Conservation (phyloP, 768 basidiomycete genomes). For the Auriscalpium vulgare region DNA sequence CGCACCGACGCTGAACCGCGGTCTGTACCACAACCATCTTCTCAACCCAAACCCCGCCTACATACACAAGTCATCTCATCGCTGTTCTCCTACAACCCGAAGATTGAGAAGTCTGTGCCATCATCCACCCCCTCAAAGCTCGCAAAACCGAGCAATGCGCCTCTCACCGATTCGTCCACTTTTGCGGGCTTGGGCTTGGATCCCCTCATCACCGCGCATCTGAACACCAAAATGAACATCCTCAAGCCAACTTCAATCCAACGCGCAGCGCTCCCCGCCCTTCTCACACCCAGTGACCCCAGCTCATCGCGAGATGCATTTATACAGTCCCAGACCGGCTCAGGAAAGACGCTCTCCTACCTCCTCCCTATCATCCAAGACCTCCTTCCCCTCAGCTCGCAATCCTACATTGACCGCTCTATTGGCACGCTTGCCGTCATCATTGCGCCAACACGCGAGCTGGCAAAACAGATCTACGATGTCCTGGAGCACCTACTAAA, state of each 20-base stretch:
- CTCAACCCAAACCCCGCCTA: conserved; percentile 5
- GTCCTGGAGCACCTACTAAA: conserved; percentile 80
- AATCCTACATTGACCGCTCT: conserved; percentile 91
- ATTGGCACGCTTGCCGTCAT: conserved; percentile 94
- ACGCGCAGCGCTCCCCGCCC: conserved; percentile 55
- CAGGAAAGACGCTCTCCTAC: conserved; percentile 92
- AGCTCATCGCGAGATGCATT: conserved; percentile 62
- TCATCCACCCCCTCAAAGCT: conserved; percentile 18
- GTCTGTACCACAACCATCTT: background rate
- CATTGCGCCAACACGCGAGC: conserved; percentile 90
- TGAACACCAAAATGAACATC: conserved; percentile 74
- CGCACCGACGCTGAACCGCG: background rate
- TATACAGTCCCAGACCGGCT: conserved; percentile 95
- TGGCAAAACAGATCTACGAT: conserved; percentile 94
- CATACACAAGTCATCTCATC: conserved; percentile 30
- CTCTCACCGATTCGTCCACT: conserved; percentile 62
- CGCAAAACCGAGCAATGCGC: conserved; percentile 73
- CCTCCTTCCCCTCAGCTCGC: conserved; percentile 78
- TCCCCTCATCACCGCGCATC: conserved; percentile 70
- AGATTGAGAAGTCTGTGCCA: conserved; percentile 38
- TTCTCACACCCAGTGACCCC: conserved; percentile 41
- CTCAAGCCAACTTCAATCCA: conserved; percentile 87
- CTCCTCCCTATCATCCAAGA: conserved; percentile 93
- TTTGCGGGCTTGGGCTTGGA: conserved; percentile 81
- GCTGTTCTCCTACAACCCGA: conserved; percentile 79